Conservation (phyloP, 108 stramenopile species). For the Discostella pseudostelligera region DNA sequence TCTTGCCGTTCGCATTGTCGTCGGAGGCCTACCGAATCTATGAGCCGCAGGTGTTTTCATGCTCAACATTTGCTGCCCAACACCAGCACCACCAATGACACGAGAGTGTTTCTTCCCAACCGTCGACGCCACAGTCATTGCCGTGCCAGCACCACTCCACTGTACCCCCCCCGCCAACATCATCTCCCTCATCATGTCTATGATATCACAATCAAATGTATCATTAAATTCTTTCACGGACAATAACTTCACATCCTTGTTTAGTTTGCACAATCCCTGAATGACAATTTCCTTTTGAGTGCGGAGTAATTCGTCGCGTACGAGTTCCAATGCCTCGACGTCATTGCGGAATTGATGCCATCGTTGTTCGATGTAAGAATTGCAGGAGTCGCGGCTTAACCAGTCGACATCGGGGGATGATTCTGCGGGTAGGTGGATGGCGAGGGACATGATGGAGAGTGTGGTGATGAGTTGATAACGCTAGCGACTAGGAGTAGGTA, state of each 20-base stretch:
- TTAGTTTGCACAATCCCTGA: constrained; percentile 45
- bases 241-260: constrained; percentile 55
- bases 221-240: constrained; percentile 69
- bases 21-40: constrained; percentile 22
- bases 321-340: constrained; percentile 18
- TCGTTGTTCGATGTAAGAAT: constrained; percentile 15
- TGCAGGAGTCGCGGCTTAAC: constrained; percentile 26
- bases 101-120: constrained; percentile 10
- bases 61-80: constrained; percentile 8
- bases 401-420: constrained; percentile 22
- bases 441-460: background rate
- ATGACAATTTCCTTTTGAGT: constrained; percentile 23
- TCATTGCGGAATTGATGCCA: constrained; percentile 20
- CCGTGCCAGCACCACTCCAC: constrained; percentile 2
- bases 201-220: constrained; percentile 54
- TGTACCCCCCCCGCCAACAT: constrained; percentile 19
- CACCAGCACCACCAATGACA: constrained; percentile 4
- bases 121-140: background rate
- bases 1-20: constrained; percentile 53
- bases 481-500: too few species aligned
- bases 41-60: constrained; percentile 50
- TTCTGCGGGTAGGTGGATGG: background rate
- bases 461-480: too few species aligned
- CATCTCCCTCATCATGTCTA: constrained; percentile 48
- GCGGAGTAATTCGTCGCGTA: constrained; percentile 20